Percentiles rank a stretch among this genome's conserved stretches.
Evolutionary conservation across 2,329 filamentous ascomycete genomes (phyloP).

Genomic region (Phialophora tarda): DNA sequence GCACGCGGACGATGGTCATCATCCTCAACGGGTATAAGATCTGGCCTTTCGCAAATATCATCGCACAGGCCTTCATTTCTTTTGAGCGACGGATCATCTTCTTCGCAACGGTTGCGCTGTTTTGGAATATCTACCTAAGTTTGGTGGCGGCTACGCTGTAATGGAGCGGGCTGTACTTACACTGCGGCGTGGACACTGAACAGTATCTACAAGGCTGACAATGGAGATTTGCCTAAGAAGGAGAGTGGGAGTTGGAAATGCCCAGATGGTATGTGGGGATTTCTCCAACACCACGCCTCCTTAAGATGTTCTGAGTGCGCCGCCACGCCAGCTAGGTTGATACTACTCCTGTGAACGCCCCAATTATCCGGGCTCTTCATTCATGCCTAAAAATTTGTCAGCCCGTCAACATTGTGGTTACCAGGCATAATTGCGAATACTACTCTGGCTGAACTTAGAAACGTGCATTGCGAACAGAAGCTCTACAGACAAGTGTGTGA

Average conservation of each 20-base stretch:
- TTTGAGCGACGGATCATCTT: slow-evolving; percentile 45
- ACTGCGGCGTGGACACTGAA: neutral
- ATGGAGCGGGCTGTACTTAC: neutral
- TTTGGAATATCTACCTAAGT: slow-evolving; percentile 47
- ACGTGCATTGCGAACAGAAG: neutral
- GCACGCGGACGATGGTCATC: slow-evolving; percentile 40
- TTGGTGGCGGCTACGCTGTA: slow-evolving; percentile 18
- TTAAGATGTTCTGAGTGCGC: neutral
- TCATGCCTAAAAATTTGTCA: neutral
- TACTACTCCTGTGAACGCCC: neutral
- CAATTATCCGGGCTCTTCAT: neutral
- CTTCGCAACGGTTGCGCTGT: slow-evolving; percentile 45
- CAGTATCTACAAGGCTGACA: neutral
- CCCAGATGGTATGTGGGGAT: neutral
- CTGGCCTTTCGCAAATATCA: slow-evolving; percentile 49
- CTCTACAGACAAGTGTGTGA: neutral
- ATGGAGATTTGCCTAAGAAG: neutral
- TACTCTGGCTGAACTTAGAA: neutral
- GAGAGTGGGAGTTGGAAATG: neutral
- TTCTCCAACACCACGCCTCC: neutral
- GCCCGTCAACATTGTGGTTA: neutral
- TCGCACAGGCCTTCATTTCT: slow-evolving; percentile 47
- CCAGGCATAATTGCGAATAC: neutral
- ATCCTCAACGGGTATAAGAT: slow-evolving; percentile 47
- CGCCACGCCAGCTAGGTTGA: neutral